phyloP scores from a whole-genome alignment of 176 grass and related monocot genomes.

The Phyllostachys edulis region DNA sequence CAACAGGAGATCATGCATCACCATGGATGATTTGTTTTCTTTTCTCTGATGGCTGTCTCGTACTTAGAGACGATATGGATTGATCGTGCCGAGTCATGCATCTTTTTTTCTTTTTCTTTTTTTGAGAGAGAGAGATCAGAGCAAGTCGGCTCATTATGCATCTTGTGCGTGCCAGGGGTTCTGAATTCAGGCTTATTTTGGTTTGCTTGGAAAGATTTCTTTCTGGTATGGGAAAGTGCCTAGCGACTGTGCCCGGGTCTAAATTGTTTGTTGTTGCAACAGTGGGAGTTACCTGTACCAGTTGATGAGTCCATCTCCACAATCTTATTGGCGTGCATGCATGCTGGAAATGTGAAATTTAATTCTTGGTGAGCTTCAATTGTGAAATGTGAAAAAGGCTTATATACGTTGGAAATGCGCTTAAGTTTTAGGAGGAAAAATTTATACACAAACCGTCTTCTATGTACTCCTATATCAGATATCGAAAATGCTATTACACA shows the following conservation, averaged over 20 bases:
- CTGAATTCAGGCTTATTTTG: neutral
- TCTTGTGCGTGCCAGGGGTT: neutral
- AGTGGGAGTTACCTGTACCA: neutral
- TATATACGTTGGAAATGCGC: neutral
- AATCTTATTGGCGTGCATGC: neutral
- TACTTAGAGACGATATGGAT: neutral
- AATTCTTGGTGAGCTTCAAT: neutral
- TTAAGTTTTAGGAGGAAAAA: too few relatives aligned
- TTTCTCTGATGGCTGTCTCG: neutral
- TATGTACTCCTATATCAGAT: neutral
- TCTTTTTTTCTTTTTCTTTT: neutral
- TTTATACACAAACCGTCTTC: neutral
- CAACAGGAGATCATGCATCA: constrained; percentile 1
- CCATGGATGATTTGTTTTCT: neutral
- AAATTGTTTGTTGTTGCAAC: constrained; percentile 19
- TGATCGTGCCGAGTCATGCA: neutral
- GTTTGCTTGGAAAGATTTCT: constrained; percentile 10
- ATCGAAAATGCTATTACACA: neutral
- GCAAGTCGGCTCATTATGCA: neutral
- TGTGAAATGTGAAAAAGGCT: neutral
- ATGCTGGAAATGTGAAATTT: neutral
- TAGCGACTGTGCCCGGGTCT: constrained; percentile 11
- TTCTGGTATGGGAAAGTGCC: neutral
- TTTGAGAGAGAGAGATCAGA: neutral
- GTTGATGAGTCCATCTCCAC: neutral